A percentile compares a stretch with the other conserved stretches of the same genome.
Conservation (phyloP, 129 eudicot species). For the Pulicaria dysenterica region DNA sequence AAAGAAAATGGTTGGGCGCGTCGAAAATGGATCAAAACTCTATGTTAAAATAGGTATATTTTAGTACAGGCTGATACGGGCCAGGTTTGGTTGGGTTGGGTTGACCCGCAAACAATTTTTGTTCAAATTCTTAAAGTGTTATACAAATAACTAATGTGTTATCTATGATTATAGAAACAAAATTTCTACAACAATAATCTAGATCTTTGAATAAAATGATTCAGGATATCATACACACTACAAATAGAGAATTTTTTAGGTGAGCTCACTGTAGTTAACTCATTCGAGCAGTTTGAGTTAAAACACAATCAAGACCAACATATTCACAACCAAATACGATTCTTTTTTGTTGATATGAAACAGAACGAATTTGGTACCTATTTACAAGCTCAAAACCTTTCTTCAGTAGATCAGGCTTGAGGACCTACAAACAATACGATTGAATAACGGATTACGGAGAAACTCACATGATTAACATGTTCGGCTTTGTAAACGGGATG, state of each 20-base stretch:
- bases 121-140: neutral
- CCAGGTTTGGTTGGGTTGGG: too few relatives aligned
- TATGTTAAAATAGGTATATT: too few relatives aligned
- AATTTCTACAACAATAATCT: neutral
- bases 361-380: slow-evolving; percentile 50
- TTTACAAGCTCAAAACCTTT: slow-evolving; percentile 95
- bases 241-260: neutral
- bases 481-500: slow-evolving; percentile 10
- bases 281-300: neutral
- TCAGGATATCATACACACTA: neutral
- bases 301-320: too few relatives aligned
- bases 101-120: too few relatives aligned
- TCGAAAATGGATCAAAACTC: neutral
- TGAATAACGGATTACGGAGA: neutral
- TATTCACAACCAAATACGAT: too few relatives aligned
- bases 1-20: too few relatives aligned
- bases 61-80: too few relatives aligned
- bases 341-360: neutral
- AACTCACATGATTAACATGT: neutral
- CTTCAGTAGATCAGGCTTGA: slow-evolving; percentile 87
- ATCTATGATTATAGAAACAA: neutral
- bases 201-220: neutral
- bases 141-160: neutral
- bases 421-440: slow-evolving; percentile 50
- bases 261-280: neutral